Base-by-base conservation (phyloP, 2,329 filamentous ascomycete species). In the Fusarium sp. region DNA sequence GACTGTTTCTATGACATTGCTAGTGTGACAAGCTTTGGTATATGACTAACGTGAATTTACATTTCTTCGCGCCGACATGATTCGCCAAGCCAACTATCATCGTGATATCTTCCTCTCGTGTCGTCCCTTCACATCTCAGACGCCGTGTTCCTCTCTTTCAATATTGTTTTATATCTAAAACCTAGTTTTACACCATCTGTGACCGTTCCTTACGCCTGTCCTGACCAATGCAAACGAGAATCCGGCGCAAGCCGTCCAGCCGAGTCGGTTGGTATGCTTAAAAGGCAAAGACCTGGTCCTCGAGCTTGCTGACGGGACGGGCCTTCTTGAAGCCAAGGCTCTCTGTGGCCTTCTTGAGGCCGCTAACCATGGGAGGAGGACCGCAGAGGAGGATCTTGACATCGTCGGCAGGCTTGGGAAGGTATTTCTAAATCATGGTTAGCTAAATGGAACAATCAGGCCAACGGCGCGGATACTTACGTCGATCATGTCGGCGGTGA, bases 201-300 rank as follows among this genome's bases (percentile, higher is more conserved):
- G 48, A 19, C 31, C 25, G 51, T 41, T 24, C 26, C 22, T 42
- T 46, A 12, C 39, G 32, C 25, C 15, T n/a, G 35, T 44, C 34
- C 32, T 42, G 35, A 35, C 35, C 13, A 49, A 44, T 29, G 25
- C 28, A 58, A 42, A 41, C 25, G 38, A 32, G 26, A 19, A 29
- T 22, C 19, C 41, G 24, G 19, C 24, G 39, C 24, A 46, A 24
- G n/a, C 35, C 7, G n/a, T 22, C 26, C 45, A 47, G 48, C 26
- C 39, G 26, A 36, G 32, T 32, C 31, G 19, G 24, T 36, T n/a
- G 26, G 40, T 25, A 28, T 32, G 53, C 42, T 74, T 78, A 81
- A 80, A 99, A 99, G 74, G 92, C 93, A 82, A 99, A 99, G 69
- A 99, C 92, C 79, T 98, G 95, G 78, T 99, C 95, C 76, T 94